These are phyloP conservation scores for Neoboletus magnificus DNA, from an alignment of 768 basidiomycete species.

Conservation along the genomic window DNA sequence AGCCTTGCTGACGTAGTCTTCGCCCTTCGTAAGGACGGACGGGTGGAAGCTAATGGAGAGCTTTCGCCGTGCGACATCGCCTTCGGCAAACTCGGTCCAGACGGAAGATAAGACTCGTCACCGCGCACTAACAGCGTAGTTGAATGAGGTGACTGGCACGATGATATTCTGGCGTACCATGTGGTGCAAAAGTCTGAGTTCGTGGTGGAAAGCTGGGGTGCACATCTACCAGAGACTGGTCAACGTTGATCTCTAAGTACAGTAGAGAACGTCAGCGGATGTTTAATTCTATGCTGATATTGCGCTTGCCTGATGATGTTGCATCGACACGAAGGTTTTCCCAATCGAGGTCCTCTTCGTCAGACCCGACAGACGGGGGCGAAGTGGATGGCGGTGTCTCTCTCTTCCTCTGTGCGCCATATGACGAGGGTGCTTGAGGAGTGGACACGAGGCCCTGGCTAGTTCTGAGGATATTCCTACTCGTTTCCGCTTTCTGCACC, in stretches of 20 bases:
- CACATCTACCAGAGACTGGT: conserved; percentile 16
- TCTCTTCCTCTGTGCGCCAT: not conserved
- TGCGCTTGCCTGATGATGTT: conserved; percentile 21
- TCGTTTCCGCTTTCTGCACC: not conserved
- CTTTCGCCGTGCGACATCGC: conserved; percentile 8
- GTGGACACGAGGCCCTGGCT: not conserved
- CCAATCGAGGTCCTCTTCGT: conserved; percentile 32
- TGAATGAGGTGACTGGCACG: not conserved
- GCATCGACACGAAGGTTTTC: conserved; percentile 23
- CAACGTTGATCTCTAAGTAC: conserved; percentile 20
- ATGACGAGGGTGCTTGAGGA: not conserved
- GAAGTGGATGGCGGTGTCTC: not conserved
- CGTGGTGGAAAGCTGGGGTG: conserved; percentile 8
- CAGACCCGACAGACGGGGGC: conserved; percentile 7
- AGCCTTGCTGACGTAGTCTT: conserved; percentile 42
- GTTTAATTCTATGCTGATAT: not conserved
- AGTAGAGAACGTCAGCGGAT: not conserved
- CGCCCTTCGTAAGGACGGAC: conserved; percentile 33
- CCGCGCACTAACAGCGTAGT: not conserved
- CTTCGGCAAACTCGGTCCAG: not conserved
- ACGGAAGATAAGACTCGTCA: not conserved
- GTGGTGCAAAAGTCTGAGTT: not conserved
- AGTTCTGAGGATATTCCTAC: not conserved
- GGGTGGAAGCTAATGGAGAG: conserved; percentile 4
- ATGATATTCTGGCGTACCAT: conserved; percentile 6